Evolutionary conservation across 2,329 filamentous ascomycete genomes (phyloP), one percentile per base, ranked within the genome.

Genomic region (Pseudogymnoascus sp.): DNA sequence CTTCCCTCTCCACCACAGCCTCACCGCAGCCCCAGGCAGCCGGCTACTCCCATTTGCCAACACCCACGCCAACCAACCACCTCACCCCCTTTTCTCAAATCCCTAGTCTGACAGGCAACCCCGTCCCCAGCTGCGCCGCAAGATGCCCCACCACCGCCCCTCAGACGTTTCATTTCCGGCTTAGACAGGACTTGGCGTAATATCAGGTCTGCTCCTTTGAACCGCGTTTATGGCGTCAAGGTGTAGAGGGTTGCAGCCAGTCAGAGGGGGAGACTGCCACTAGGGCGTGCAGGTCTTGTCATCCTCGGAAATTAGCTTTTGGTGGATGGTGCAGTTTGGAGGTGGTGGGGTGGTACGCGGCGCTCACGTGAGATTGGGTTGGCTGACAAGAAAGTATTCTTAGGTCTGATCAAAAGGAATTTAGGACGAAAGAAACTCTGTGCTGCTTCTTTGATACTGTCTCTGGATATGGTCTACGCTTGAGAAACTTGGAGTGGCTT

Each of bases 151-250:
- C 25, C 47, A 12, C 25, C 5, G 44, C 44, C 23, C 44, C 23
- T 16, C 23, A 28, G 7, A 33, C 47, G 47, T 53, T 53, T 53
- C 47, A 53, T 53, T 53, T 53, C 25, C 47, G 14, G 23, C 47
- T 18, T 53, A 53, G 25, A 33, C 47, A 53, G 3, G 3, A n/a
- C 25, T 31, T 31, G 47, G 47, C 44, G 23, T 6, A 53, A 53
- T 53, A 53, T 53, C 25, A 31, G n/a, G 14, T 16, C 25, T 53
- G 25, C 8, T 31, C 25, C 47, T 6, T 31, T 23, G n/a, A 31
- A 31, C 47, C 25, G 47, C 47, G 47, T 53, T 53, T 53, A 53
- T 53, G 47, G 47, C 47, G 47, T 53, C 47, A 53, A 53, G 47
- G 47, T 31, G 25, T n/a, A 53, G 47, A 8, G 8, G 5, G 31